Evolutionary conservation across 441 rosid genomes (phyloP), one percentile per base, ranked within the genome.

Genomic region (Melastoma candidum): DNA sequence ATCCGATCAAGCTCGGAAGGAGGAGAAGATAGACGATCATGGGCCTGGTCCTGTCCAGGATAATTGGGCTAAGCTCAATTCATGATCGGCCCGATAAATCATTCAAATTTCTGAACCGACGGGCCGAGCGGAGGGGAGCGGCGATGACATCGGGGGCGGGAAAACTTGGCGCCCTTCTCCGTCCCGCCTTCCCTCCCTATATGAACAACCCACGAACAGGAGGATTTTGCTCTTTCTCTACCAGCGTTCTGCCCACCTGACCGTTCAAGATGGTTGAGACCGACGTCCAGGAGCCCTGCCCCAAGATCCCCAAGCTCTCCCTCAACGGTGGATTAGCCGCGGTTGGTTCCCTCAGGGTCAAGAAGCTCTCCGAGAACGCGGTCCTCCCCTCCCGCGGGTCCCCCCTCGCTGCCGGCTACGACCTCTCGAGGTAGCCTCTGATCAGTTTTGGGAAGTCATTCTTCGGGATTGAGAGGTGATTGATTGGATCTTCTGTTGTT

Each of bases 371-470:
- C 0, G 78, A 77, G 26, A 84, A 82, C 26, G 98, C 90, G 12
- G 77, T 82, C 8, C 63, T 88, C 66, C 97, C 97, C 0, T 60
- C 81, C 2, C 72, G 89, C 63, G 94, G 67, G 2, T 87, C 98
- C 6, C 64, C 79, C 46, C 83, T 92, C 43, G 74, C 95, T 0
- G 97, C 97, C 0, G 98, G 95, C 3, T 88, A 79, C 53, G 95
- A 88, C 76, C 92, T 92, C 32, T 85, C 95, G 2, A 92, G 83
- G 89, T 74, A 58, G 44, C 2, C 6, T 39, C 11, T 26, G 17
- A 44, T 26, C 50, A 12, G 48, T 49, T 11, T 11, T 32, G 0
- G 25, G 26, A 27, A n/a, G 32, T 9, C 7, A 10, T 7, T 10
- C 11, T 32, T 8, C 41, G 49, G 1, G 1, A 2, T 0, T 1